A percentile compares a stretch with the other conserved stretches of the same genome.
These are phyloP conservation scores for Bathelium albidoporum DNA, from an alignment of 495 filamentous ascomycete species.

Conservation along the genomic window DNA sequence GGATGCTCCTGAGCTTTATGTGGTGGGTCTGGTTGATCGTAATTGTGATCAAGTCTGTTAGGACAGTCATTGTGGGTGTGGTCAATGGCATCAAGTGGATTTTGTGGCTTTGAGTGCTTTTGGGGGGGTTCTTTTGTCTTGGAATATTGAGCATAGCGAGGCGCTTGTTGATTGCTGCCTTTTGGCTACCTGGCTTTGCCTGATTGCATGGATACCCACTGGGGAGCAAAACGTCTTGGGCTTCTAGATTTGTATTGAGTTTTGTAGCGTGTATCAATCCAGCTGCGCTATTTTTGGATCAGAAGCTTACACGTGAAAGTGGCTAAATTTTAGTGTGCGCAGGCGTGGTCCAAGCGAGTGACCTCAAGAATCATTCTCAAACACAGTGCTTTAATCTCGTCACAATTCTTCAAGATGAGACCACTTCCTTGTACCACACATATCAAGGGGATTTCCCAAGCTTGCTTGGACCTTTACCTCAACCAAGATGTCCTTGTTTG, in stretches of 20 bases:
- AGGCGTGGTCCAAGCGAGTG: no score
- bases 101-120: conserved; percentile 55
- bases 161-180: neutral
- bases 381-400: no score
- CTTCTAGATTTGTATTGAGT: neutral
- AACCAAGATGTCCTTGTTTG: conserved; percentile 4
- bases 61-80: conserved; percentile 40
- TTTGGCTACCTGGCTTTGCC: neutral
- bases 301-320: no score
- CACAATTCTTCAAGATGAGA: neutral
- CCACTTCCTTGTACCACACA: neutral
- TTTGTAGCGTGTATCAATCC: neutral
- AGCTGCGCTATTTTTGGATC: no score
- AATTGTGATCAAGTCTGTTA: conserved; percentile 28
- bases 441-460: neutral
- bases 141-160: neutral
- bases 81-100: conserved; percentile 59
- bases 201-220: neutral
- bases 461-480: neutral
- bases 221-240: neutral
- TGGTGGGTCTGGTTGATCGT: conserved; percentile 41
- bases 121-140: neutral
- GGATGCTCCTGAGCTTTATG: conserved; percentile 37
- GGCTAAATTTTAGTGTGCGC: no score
- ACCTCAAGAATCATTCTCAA: no score